phyloP scores from a whole-genome alignment of 305 asterid genomes.

The Rubia tinctorum region DNA sequence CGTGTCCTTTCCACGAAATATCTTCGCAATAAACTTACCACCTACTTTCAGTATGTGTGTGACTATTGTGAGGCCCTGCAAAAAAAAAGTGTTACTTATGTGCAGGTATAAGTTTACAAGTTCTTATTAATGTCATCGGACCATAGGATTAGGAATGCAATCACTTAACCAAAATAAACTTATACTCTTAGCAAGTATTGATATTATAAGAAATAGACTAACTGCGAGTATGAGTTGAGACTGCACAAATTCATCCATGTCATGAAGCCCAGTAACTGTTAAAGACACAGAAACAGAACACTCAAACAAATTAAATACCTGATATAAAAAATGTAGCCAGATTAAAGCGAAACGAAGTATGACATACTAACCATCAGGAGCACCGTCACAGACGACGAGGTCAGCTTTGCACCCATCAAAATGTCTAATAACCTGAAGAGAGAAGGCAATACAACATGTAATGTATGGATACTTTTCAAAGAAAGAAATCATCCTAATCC shows the following conservation, averaged over 20 bases:
- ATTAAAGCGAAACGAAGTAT: conserved; percentile 12
- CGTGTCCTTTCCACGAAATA: conserved; percentile 96
- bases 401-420: conserved; percentile 99
- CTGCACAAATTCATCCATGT: conserved; percentile 98
- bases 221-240: conserved; percentile 97
- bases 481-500: background rate
- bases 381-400: conserved; percentile 98
- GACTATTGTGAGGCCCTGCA: conserved; percentile 91
- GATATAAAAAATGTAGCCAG: background rate
- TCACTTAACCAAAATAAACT: background rate
- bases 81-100: conserved; percentile 24
- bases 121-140: background rate
- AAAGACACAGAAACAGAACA: conserved; percentile 21
- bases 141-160: background rate
- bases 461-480: background rate
- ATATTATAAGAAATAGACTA: conserved; percentile 22
- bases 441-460: conserved; percentile 1
- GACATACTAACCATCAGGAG: conserved; percentile 83
- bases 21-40: conserved; percentile 92
- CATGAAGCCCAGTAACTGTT: conserved; percentile 95
- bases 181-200: conserved; percentile 7
- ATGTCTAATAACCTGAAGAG: conserved; percentile 80
- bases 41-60: conserved; percentile 87
- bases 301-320: conserved; percentile 12
- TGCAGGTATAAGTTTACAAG: conserved; percentile 13